Evolutionary conservation across 148 eudicot species (phyloP).

Genomic region (Dianthus caryophyllus): DNA sequence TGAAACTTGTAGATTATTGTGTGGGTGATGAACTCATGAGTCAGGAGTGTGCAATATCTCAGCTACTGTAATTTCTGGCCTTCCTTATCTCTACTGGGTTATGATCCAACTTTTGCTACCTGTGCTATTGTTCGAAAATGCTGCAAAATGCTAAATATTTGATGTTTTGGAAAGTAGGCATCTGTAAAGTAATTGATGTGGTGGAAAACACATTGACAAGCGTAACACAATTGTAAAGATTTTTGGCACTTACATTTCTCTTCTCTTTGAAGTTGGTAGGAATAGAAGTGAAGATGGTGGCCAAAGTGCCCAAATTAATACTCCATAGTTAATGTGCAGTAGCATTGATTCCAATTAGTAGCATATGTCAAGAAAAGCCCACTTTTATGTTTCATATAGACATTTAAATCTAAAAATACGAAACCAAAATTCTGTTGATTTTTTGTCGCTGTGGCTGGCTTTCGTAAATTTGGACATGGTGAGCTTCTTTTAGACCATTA

Average conservation of each 20-base stretch:
- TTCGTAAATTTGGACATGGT: not conserved
- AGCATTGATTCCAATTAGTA: not conserved
- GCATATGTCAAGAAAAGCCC: not conserved
- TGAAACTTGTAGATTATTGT: not conserved
- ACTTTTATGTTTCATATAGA: not conserved
- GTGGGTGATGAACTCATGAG: not conserved
- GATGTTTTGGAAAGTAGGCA: not conserved
- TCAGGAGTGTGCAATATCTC: not conserved
- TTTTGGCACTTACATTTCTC: not conserved
- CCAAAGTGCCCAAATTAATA: not conserved
- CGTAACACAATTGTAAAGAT: slow-evolving; percentile 4
- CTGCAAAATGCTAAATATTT: not conserved
- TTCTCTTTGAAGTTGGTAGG: not conserved
- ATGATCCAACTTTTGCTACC: not conserved
- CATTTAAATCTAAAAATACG: not conserved
- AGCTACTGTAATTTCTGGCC: not conserved
- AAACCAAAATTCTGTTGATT: not conserved
- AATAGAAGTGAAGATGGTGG: not conserved
- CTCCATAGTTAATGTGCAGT: not conserved
- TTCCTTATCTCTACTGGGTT: not conserved
- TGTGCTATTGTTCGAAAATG: not conserved
- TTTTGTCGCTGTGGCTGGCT: not conserved
- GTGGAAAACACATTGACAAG: not conserved
- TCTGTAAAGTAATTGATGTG: not conserved
- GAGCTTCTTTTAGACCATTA: not conserved